Conservation (phyloP, 345 rosid genomes). For the Triadica sebifera region DNA sequence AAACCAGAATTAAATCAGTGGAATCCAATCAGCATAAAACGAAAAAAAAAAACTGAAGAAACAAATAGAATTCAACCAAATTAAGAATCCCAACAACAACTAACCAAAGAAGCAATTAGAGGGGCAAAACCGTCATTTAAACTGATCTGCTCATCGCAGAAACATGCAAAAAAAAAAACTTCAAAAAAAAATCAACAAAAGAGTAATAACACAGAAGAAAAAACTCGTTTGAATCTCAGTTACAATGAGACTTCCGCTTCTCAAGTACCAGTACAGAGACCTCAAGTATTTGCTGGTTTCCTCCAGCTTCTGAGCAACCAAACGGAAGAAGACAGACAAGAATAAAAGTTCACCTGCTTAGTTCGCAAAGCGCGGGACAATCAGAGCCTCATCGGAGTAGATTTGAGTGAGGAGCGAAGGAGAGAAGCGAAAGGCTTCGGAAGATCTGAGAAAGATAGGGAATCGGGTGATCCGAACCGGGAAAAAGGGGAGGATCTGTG, state of each 20-base stretch:
- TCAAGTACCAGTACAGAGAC: neutral
- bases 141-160: slow-evolving; percentile 38
- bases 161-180: slow-evolving; percentile 10
- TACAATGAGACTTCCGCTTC: neutral
- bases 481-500: slow-evolving; percentile 16
- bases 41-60: neutral
- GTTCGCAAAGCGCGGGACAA: slow-evolving; percentile 31
- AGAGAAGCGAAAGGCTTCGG: neutral
- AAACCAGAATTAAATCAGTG: slow-evolving; percentile 14
- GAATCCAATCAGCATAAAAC: slow-evolving; percentile 6
- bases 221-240: neutral
- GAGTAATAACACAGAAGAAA: neutral
- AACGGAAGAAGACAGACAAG: slow-evolving; percentile 18
- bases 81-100: neutral
- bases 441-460: slow-evolving; percentile 32
- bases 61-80: neutral
- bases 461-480: slow-evolving; percentile 25
- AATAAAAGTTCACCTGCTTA: neutral
- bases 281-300: slow-evolving; percentile 12
- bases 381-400: slow-evolving; percentile 42
- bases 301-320: slow-evolving; percentile 20
- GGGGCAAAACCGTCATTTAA: slow-evolving; percentile 17
- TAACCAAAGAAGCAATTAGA: neutral
- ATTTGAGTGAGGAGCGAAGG: neutral
- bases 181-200: neutral